A percentile compares a stretch with the other conserved stretches of the same genome.
phyloP scores from a whole-genome alignment of 257 asterid genomes.

The Gynochthodes officinalis region DNA sequence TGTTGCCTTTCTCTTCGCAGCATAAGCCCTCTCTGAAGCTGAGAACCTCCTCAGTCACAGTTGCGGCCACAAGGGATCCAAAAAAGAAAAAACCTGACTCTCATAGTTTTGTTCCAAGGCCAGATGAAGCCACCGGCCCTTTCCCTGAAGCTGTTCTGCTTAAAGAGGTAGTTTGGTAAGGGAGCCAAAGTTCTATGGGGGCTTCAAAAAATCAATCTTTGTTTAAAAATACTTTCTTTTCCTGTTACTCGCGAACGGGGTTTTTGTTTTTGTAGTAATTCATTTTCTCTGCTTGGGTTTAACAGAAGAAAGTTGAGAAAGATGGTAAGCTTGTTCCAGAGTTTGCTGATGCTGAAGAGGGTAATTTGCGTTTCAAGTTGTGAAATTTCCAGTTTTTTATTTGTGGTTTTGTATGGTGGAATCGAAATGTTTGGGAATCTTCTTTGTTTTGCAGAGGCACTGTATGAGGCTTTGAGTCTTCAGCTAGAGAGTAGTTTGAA shows the following conservation, averaged over 20 bases:
- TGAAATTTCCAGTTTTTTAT: not conserved
- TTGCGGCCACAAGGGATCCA: conserved; percentile 44
- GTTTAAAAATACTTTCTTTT: not conserved
- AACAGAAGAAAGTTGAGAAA: conserved; percentile 67
- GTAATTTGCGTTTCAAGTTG: conserved; percentile 36
- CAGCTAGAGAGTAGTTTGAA: conserved; percentile 77
- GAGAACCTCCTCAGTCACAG: conserved; percentile 28
- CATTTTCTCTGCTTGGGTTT: conserved; percentile 4
- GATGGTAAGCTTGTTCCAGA: conserved; percentile 77
- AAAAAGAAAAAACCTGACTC: conserved; percentile 42
- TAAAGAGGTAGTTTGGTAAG: conserved; percentile 58
- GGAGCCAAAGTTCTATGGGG: too few relatives aligned
- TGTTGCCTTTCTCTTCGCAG: conserved; percentile 31
- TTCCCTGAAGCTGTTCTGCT: conserved; percentile 86
- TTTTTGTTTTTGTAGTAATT: not conserved
- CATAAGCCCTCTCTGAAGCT: conserved; percentile 21
- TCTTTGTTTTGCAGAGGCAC: conserved; percentile 62
- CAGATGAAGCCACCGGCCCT: conserved; percentile 88
- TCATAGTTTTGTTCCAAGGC: conserved; percentile 60
- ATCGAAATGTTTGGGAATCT: conserved; percentile 9
- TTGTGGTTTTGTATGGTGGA: not conserved
- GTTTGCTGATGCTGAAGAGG: conserved; percentile 83
- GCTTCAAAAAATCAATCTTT: not conserved
- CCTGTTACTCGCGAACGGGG: not conserved
- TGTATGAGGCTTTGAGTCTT: conserved; percentile 64